phyloP scores from a whole-genome alignment of 257 asterid species.

The Nicotiana benthamiana region DNA sequence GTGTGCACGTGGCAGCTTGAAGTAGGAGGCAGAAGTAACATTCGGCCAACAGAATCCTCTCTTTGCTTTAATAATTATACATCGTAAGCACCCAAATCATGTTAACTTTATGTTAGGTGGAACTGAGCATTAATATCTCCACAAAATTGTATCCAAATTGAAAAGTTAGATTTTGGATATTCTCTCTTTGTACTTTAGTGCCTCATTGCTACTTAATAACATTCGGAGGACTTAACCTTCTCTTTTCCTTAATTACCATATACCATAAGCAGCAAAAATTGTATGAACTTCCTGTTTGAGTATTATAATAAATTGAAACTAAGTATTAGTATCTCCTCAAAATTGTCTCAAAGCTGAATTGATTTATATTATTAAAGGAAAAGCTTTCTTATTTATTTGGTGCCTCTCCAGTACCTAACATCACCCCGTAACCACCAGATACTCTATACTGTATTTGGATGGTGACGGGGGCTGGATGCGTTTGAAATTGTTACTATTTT shows the following conservation, averaged over 20 bases:
- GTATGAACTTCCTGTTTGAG: background rate
- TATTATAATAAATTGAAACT: background rate
- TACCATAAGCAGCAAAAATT: background rate
- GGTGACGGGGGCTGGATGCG: background rate
- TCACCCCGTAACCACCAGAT: background rate
- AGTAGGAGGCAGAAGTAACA: conserved; percentile 93
- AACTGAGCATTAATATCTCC: background rate
- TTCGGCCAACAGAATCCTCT: conserved; percentile 83
- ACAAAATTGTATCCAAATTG: background rate
- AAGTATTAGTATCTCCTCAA: background rate
- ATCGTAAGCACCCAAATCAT: conserved; percentile 42
- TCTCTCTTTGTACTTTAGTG: background rate
- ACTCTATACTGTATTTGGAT: background rate
- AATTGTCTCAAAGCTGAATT: background rate
- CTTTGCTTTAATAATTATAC: conserved; percentile 86
- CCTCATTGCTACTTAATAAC: background rate
- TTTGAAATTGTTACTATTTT: background rate
- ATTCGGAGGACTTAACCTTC: background rate
- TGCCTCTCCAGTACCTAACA: background rate
- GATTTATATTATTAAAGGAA: background rate
- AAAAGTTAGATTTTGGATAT: background rate
- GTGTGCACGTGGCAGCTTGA: conserved; percentile 98
- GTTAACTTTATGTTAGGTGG: background rate
- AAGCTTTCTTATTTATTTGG: background rate
- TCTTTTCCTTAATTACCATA: background rate